phyloP scores from a whole-genome alignment of 2,329 filamentous ascomycete genomes.

The Ceratocystis cacaofunesta region DNA sequence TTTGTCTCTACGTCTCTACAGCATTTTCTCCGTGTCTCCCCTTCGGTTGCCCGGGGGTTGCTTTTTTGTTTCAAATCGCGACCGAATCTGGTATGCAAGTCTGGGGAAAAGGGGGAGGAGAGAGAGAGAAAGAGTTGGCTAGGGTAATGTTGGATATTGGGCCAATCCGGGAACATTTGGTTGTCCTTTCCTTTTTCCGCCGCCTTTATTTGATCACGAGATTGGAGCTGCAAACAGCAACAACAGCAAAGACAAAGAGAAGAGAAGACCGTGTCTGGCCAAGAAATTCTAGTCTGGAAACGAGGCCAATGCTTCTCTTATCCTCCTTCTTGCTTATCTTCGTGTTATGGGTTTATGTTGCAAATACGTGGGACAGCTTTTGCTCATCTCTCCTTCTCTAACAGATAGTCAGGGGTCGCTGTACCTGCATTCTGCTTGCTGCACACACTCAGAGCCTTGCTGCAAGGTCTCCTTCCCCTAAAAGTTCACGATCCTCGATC shows the following conservation, averaged over 20 bases:
- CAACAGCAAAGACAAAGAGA: background rate
- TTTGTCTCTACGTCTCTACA: no score
- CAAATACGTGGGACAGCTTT: background rate
- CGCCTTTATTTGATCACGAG: no score
- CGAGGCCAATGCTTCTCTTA: background rate
- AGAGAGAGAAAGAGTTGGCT: background rate
- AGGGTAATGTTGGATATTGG: background rate
- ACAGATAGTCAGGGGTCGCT: background rate
- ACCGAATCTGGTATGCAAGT: background rate
- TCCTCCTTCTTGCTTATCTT: background rate
- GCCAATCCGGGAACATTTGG: background rate
- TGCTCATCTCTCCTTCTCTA: background rate
- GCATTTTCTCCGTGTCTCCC: background rate
- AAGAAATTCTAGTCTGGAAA: background rate
- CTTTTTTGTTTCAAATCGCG: background rate
- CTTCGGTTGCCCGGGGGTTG: background rate
- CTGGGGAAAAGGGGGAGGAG: background rate
- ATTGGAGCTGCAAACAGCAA: background rate
- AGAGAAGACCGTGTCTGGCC: background rate
- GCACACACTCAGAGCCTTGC: background rate
- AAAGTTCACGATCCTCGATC: slow-evolving; percentile 1
- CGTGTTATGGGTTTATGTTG: background rate
- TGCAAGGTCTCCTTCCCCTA: background rate
- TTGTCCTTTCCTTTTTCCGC: no score
- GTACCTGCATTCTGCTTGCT: background rate